Evolutionary conservation across 2,329 filamentous ascomycete genomes (phyloP), one percentile per base, ranked within the genome.

Genomic region (Hymenoscyphus repandus): DNA sequence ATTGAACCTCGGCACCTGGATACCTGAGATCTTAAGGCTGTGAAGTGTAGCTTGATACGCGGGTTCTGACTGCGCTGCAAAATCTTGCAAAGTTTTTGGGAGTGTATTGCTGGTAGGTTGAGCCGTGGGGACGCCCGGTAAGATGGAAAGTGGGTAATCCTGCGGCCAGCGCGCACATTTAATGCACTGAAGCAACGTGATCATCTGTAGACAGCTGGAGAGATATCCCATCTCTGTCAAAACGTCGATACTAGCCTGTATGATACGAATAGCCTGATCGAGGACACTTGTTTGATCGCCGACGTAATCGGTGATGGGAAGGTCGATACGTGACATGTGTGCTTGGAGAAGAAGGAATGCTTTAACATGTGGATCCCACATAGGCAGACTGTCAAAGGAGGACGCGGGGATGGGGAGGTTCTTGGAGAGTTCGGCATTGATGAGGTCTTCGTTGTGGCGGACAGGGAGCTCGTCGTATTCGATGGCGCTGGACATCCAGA

Each of bases 361-460:
- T 69, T 99, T 99, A 65, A 97, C 90, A 66, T 99, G 93, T 0
- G 93, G 93, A 72, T 99, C 93, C 93, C 93, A 99, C 84, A 99
- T 88, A 1, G 92, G 92, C 37, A 96, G 73, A 9, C 83, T 84
- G 5, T 75, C 79, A 0, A 66, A 66, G 6, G 60, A 56, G 5
- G 60, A 55, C 15, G 60, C 60, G 41, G 76, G 71, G 53, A 80
- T 76, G 0, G 90, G 88, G 1, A 99, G 74, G 55, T 90, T 90
- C 51, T 83, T 81, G 6, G 90, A 90, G 3, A 99, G 77, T 60
- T 96, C 90, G 3, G 82, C 88, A 66, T 99, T 99, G 74, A 99
- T 90, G 40, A 99, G 81, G 65, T 99, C 95, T 71, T 99, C 93
- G 65, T 99, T 99, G 72, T 99, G 93, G 5, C 93, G 89, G 20